Conservation (phyloP, 305 asterid species). For the Caryopteris hybrid region DNA sequence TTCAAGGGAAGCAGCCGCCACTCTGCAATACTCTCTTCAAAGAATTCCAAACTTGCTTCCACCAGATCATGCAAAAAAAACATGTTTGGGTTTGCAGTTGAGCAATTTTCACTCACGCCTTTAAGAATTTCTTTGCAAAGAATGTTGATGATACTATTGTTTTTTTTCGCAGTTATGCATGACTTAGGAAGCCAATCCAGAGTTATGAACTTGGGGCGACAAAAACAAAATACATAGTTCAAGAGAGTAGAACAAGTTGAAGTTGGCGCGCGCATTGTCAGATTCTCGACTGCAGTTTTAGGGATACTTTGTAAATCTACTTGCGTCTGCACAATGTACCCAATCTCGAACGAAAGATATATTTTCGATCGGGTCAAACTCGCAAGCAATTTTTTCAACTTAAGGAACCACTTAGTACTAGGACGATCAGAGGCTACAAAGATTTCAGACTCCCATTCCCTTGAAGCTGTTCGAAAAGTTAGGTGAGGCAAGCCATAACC, state of each 20-base stretch:
- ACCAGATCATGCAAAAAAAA: background rate
- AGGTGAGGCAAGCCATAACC: too few relatives aligned
- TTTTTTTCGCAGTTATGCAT: background rate
- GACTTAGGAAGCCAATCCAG: background rate
- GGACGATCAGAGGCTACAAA: background rate
- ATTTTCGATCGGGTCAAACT: background rate
- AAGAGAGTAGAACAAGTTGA: background rate
- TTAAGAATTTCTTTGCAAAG: background rate
- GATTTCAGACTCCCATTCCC: conserved; percentile 13
- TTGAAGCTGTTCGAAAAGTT: background rate
- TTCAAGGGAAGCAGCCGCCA: conserved; percentile 11
- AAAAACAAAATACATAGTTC: conserved; percentile 5
- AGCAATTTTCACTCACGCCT: background rate
- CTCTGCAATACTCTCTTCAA: background rate
- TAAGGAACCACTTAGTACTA: background rate
- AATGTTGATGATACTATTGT: background rate
- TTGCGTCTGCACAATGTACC: too few relatives aligned
- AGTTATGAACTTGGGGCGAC: too few relatives aligned
- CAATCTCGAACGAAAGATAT: conserved; percentile 1
- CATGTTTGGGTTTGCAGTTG: background rate
- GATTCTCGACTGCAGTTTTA: conserved; percentile 1
- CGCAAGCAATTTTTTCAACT: background rate
- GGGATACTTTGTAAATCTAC: too few relatives aligned
- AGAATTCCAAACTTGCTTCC: conserved; percentile 4
- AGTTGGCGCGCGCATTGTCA: background rate